Conservation (phyloP, 805 yeast genomes). For the Starmerella davenportii region DNA sequence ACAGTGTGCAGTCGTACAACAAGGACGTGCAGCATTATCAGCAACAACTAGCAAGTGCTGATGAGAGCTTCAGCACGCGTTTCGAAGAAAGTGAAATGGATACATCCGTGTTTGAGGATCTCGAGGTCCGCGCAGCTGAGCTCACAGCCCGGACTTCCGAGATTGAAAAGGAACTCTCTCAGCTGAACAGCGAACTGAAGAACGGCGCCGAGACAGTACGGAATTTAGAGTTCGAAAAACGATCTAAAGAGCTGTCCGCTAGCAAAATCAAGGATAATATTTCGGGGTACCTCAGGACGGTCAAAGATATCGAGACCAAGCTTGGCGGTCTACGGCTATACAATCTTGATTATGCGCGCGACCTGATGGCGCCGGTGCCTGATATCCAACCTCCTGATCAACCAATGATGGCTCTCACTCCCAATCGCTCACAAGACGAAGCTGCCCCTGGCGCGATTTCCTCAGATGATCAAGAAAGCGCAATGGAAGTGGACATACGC, state of each 20-base stretch:
- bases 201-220: not conserved
- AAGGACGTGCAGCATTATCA: not conserved
- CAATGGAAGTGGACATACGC: too few relatives aligned
- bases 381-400: too few relatives aligned
- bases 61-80: not conserved
- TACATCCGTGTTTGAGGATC: not conserved
- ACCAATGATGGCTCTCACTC: not conserved
- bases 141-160: conserved; percentile 6
- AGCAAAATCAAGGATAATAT: not conserved
- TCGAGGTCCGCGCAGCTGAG: not conserved
- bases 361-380: not conserved
- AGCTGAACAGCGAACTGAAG: not conserved
- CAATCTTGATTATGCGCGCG: not conserved
- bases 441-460: too few relatives aligned
- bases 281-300: not conserved
- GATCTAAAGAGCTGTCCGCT: not conserved
- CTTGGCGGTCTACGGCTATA: not conserved
- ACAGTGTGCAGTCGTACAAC: not conserved
- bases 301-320: not conserved
- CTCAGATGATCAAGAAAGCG: too few relatives aligned
- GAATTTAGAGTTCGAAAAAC: conserved; percentile 13
- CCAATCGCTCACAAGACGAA: not conserved
- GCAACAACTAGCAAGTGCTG: not conserved
- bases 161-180: conserved; percentile 20
- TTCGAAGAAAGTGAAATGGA: not conserved